These are phyloP conservation scores for Capsella bursapastoris DNA, from an alignment of 345 rosid species.

Conservation along the genomic window DNA sequence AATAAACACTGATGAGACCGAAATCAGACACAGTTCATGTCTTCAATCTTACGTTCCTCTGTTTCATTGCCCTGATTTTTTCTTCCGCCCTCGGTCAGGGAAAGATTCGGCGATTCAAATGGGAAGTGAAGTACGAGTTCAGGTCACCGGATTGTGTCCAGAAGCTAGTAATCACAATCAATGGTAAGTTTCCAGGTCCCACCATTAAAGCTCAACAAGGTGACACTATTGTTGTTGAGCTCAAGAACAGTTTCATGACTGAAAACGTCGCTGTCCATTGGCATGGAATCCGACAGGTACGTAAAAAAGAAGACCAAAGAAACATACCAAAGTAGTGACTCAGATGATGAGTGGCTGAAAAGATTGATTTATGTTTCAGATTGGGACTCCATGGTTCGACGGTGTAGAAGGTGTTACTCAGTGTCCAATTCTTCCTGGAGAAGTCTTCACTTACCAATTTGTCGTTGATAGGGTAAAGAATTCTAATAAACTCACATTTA, in stretches of 20 bases:
- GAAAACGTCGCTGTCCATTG: slow-evolving; percentile 75
- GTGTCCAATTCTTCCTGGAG: slow-evolving; percentile 73
- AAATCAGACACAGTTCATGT: too few relatives aligned
- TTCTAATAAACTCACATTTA: neutral
- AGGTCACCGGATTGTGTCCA: slow-evolving; percentile 65
- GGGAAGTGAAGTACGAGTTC: slow-evolving; percentile 74
- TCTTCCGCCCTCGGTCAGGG: slow-evolving; percentile 43
- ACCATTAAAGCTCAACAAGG: slow-evolving; percentile 64
- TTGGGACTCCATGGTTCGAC: slow-evolving; percentile 76
- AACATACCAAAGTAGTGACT: neutral
- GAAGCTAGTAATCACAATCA: slow-evolving; percentile 68
- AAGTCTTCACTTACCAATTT: slow-evolving; percentile 62
- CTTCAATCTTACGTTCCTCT: slow-evolving; percentile 11
- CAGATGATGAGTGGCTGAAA: neutral
- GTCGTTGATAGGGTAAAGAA: slow-evolving; percentile 71
- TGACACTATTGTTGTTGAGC: slow-evolving; percentile 71
- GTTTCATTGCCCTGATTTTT: slow-evolving; percentile 18
- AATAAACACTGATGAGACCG: slow-evolving; percentile 12
- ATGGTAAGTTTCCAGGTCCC: slow-evolving; percentile 70
- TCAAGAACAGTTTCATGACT: slow-evolving; percentile 62
- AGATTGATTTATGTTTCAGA: slow-evolving; percentile 42
- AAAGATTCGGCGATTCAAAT: slow-evolving; percentile 51
- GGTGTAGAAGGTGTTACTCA: slow-evolving; percentile 77
- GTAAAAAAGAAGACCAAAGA: neutral
- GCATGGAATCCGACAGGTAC: slow-evolving; percentile 82